Conservation (phyloP, 371 early-diverging fungal genomes). For the Mucor circinelloides region DNA sequence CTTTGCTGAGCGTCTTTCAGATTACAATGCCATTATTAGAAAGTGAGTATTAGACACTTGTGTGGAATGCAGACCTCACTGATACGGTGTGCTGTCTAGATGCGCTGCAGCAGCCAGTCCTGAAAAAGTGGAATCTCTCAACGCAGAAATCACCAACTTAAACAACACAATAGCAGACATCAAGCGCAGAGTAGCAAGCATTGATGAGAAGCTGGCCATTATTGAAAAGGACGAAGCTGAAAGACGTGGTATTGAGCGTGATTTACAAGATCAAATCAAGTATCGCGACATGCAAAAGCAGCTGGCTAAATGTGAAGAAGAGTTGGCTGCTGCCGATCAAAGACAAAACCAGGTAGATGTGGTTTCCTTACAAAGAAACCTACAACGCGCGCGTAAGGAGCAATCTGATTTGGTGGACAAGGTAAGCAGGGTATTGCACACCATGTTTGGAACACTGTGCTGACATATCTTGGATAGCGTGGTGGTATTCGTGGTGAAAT, state of each 20-base stretch:
- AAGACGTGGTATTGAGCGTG: constrained; percentile 55
- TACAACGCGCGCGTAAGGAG: constrained; percentile 38
- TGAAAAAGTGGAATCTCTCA: constrained; percentile 10
- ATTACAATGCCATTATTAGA: constrained; percentile 5
- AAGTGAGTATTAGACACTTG: constrained; percentile 10
- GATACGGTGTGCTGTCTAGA: not conserved
- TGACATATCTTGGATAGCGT: constrained; percentile 38
- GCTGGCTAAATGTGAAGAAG: constrained; percentile 30
- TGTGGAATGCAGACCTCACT: not conserved
- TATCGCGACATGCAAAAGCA: constrained; percentile 50
- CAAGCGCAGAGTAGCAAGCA: constrained; percentile 9
- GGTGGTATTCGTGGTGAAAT: constrained; percentile 84
- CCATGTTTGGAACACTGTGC: not conserved
- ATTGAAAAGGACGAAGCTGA: constrained; percentile 56
- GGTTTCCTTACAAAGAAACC: constrained; percentile 30
- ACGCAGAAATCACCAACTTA: constrained; percentile 1
- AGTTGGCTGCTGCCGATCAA: constrained; percentile 30
- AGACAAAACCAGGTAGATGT: constrained; percentile 33
- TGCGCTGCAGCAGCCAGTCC: constrained; percentile 7
- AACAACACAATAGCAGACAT: constrained; percentile 18
- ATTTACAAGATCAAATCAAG: constrained; percentile 71
- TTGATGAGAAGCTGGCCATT: constrained; percentile 31
- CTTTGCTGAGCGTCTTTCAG: constrained; percentile 15
- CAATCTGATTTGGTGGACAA: constrained; percentile 59
- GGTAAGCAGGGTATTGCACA: too few relatives aligned